Conservation (phyloP, 495 filamentous ascomycete species). For the Glonium stellatum region DNA sequence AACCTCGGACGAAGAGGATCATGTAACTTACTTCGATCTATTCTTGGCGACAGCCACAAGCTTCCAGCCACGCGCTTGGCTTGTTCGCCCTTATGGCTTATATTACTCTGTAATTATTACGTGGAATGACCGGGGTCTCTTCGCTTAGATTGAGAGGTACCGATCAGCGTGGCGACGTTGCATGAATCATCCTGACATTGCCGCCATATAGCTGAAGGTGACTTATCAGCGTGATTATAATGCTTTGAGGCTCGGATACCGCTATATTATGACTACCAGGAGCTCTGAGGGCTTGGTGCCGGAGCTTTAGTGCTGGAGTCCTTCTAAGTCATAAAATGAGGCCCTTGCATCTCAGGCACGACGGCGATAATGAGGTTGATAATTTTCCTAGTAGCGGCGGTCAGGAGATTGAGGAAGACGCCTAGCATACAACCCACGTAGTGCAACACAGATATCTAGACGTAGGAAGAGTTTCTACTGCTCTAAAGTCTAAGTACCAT, state of each 20-base stretch:
- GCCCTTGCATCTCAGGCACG: not conserved
- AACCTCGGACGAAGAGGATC: too few relatives aligned
- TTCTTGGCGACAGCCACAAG: not conserved
- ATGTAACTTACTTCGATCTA: not conserved
- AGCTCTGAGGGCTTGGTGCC: constrained; percentile 1
- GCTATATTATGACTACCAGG: constrained; percentile 1
- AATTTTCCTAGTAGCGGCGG: constrained; percentile 1
- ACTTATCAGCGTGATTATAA: constrained; percentile 9
- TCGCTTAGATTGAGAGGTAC: constrained; percentile 9
- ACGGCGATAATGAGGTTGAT: not conserved
- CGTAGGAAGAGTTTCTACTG: not conserved
- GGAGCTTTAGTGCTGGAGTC: constrained; percentile 9
- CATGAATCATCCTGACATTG: constrained; percentile 7
- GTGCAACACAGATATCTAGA: constrained; percentile 1
- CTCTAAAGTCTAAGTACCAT: constrained; percentile 2
- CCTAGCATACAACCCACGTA: not conserved
- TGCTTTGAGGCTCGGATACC: constrained; percentile 2
- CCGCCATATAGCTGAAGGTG: constrained; percentile 6
- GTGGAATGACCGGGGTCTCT: not conserved
- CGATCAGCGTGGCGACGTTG: constrained; percentile 10
- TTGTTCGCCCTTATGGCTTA: too few relatives aligned
- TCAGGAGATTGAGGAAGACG: not conserved
- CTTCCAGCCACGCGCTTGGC: not conserved
- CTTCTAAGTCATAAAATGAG: not conserved
- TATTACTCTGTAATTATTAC: not conserved